Percentiles rank a stretch among this genome's conserved stretches.
Evolutionary conservation across 2,329 filamentous ascomycete species (phyloP).

Genomic region (Ophiostoma australiae): DNA sequence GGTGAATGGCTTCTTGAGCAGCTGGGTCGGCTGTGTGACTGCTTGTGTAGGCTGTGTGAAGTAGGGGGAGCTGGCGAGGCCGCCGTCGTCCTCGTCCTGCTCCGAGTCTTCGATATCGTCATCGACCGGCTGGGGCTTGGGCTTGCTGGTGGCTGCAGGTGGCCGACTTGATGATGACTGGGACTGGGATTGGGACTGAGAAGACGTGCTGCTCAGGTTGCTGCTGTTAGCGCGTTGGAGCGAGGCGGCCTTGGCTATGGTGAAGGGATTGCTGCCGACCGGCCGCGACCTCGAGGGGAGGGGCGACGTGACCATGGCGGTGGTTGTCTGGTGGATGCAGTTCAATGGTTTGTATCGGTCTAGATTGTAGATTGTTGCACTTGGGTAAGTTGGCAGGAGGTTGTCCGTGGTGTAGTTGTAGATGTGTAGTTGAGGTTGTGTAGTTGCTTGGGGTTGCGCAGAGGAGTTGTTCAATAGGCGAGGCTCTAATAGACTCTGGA

Average conservation of each 20-base stretch:
- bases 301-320: constrained; percentile 26
- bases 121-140: constrained; percentile 12
- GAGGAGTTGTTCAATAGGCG: not conserved
- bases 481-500: not conserved
- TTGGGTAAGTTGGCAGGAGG: not conserved
- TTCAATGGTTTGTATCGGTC: not conserved
- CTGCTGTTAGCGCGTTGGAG: constrained; percentile 19
- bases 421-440: too few relatives aligned
- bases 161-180: constrained; percentile 33
- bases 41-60: constrained; percentile 45
- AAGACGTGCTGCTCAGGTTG: constrained; percentile 15
- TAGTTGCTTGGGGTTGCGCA: not conserved
- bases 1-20: constrained; percentile 39
- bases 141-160: constrained; percentile 22
- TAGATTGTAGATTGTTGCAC: not conserved
- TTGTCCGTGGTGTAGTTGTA: not conserved
- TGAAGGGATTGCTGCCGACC: constrained; percentile 25
- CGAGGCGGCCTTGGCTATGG: constrained; percentile 21
- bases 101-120: constrained; percentile 38
- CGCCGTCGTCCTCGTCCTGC: constrained; percentile 35
- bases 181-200: not conserved
- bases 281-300: constrained; percentile 24
- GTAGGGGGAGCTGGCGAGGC: constrained; percentile 41
- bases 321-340: not conserved
- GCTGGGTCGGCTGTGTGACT: constrained; percentile 46